Base-by-base conservation (phyloP, 352 stramenopile species). In the Stephanocyclus meneghinianus region DNA sequence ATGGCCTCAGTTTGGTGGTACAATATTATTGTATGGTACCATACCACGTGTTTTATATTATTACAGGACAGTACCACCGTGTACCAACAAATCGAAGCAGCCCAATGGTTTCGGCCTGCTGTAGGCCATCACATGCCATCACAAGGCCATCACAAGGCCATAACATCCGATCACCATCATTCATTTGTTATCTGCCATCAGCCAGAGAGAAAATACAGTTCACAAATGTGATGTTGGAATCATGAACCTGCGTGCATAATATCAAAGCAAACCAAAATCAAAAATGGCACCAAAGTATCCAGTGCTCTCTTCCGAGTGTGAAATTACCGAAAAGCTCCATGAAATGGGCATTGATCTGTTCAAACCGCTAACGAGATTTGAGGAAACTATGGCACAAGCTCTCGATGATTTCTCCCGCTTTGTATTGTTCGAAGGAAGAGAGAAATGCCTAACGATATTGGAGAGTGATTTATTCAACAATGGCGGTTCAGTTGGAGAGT, bases 361-460 rank as follows among this genome's bases (percentile, higher is more conserved):
- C n/a, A 65, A 76, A 59, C 80, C 80, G 62, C 2, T 40, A 29
- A 65, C 65, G 15, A 68, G 26, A 62, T 80, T 62, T 55, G 84
- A 90, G 42, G 29, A 83, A 68, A 47, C n/a, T 11, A 68, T 87
- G 21, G 78, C 78, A 1, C 3, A 82, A 64, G 55, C 71, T 13
- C 59, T 88, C 26, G 56, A 73, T 55, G 61, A 61, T 3, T 90
- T 90, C 67, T 81, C 84, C 10, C 40, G 65, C 10, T 90, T 86
- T 76, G 81, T 84, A 9, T 45, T 90, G 4, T 44, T 68, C 21
- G 62, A 76, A 15, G 76, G 69, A 64, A 59, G 53, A 37, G 62
- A 83, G 10, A 61, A 51, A 55, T 88, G 78, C n/a, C 32, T 77
- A 42, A 21, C 50, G 56, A 87, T 90, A 29, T 18, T 90, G 11